Base-by-base conservation (phyloP, 257 asterid genomes). In the Solanum pennellii region DNA sequence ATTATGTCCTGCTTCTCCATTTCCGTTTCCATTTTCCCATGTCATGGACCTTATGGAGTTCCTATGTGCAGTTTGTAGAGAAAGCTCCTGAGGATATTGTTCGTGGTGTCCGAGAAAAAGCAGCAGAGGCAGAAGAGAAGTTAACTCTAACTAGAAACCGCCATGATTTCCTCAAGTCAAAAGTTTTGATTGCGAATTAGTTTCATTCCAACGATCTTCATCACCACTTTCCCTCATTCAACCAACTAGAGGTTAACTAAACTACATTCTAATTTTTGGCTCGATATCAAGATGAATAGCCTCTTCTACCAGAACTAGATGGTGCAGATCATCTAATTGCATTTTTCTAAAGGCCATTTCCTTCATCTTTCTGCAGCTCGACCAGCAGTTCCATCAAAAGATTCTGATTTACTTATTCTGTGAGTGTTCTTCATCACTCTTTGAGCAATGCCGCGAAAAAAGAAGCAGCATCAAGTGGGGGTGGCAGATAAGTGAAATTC, bases 61-160 rank as follows among this genome's bases (percentile, higher is more conserved):
- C 87, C 21, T 86, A 35, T 73, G 12, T 62, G 82, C 94, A 97
- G 99, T 97, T 97, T 69, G 94, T 95, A 75, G 98, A 94, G 91
- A 97, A 93, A 92, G 98, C 99, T 85, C 99, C 99, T 0, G 94
- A 93, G 92, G 96, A 94, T 88, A 88, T 97, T 45, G 96, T 97
- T 21, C 94, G 91, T 45, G 95, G 97, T 86, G 98, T 95, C 60
- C 92, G 89, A 79, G 98, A 95, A 84, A 97, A 95, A 86, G 99
- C 94, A 85, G 92, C 93, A 84, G 98, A 97, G 91, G 95, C 97
- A 5, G 94, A 95, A 89, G 99, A 97, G 93, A 97, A 94, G 88
- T 83, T 97, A 73, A 94, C 88, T 47, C 88, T 95, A 72, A 95
- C 99, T 13, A 93, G 90, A 92, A 97, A 94, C 27, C 96, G 95